Conservation (phyloP, 1,284 basidiomycete genomes). For the Cerrena zonata region DNA sequence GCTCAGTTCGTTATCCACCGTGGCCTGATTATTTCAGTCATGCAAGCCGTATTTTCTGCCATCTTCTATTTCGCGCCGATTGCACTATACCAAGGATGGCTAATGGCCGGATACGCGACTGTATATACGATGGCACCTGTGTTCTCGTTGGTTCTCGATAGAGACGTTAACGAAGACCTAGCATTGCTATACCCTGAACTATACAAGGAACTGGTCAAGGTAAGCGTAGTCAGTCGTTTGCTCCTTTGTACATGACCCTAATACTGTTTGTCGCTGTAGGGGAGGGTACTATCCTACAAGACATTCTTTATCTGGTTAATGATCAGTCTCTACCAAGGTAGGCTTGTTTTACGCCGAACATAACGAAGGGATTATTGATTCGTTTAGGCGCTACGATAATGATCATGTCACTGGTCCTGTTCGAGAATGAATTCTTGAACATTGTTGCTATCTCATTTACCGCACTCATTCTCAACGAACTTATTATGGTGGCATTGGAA, state of each 20-base stretch:
- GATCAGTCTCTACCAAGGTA: conserved; percentile 96
- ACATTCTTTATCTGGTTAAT: conserved; percentile 98
- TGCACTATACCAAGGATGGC: conserved; percentile 95
- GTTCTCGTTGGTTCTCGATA: conserved; percentile 92
- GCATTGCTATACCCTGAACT: conserved; percentile 94
- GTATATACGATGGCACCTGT: conserved; percentile 98
- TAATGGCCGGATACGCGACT: conserved; percentile 97
- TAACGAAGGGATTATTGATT: neutral
- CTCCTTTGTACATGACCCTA: neutral
- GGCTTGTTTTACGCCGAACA: conserved; percentile 11
- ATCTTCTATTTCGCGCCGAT: conserved; percentile 99
- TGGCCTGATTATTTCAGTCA: conserved; percentile 95
- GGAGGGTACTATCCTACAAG: conserved; percentile 87
- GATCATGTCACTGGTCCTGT: conserved; percentile 92
- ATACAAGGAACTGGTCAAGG: conserved; percentile 96
- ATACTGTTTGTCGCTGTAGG: conserved; percentile 40
- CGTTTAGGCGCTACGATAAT: conserved; percentile 88
- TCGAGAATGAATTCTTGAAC: conserved; percentile 96
- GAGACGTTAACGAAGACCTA: conserved; percentile 92
- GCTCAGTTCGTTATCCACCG: conserved; percentile 99
- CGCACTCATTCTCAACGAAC: conserved; percentile 90
- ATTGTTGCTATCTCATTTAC: conserved; percentile 98
- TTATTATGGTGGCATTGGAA: conserved; percentile 98
- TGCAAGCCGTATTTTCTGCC: conserved; percentile 93
- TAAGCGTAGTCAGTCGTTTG: conserved; percentile 27